Evolutionary conservation across 805 yeast genomes (phyloP), one percentile per base, ranked within the genome.

Genomic region (Yamadazyma insecticola): DNA sequence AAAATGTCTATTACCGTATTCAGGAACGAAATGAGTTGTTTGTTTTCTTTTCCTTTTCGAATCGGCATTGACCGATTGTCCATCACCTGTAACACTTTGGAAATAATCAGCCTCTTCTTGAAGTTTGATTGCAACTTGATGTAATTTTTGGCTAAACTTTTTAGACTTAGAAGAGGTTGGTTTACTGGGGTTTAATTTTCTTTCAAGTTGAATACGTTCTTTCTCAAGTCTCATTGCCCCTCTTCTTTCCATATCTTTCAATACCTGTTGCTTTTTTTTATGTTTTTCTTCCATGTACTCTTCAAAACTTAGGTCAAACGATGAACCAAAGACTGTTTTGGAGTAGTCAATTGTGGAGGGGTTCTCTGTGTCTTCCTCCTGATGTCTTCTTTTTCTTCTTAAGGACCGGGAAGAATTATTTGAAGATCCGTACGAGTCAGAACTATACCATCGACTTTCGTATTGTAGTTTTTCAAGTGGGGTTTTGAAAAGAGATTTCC

Each of bases 51-150:
- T 48, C 27, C 69, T 46, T 39, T 58, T 60, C 14, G 47, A 55
- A 16, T 67, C 66, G 11, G 43, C 43, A 35, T 52, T 48, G n/a
- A 64, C 50, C 12, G 40, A 28, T 16, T 48, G 43, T 4, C 51
- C 51, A 33, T 64, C 57, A 11, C 70, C 71, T 3, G 58, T 51
- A n/a, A 64, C 55, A 16, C 63, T 54, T 39, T 64, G 69, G 31
- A 64, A 64, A 45, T 62, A 60, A 5, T 25, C 30, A n/a, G 37
- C 37, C 12, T 34, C 37, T 29, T 25, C 37, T n/a, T 34, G n/a
- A n/a, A n/a, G n/a, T n/a, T n/a, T n/a, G n/a, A n/a, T n/a, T 31
- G 37, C 14, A 19, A 34, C 16, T 32, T 40, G 24, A 22, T 14
- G 30, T 40, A 33, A 22, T 26, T 28, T 16, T 28, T 24, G 9